phyloP scores from a whole-genome alignment of 257 asterid genomes.

The Solanum gandarillasii region DNA sequence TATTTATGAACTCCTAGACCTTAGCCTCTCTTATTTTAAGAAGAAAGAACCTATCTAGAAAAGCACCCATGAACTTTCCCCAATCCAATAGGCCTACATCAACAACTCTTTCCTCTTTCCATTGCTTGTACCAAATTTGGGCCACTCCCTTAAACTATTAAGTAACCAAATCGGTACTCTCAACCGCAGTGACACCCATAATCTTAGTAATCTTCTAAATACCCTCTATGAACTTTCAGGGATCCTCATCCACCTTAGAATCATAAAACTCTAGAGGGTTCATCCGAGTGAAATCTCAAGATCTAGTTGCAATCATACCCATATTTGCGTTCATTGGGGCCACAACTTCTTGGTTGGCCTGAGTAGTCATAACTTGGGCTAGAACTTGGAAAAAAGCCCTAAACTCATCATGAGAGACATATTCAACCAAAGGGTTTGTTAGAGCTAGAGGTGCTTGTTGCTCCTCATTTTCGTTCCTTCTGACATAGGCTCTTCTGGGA shows the following conservation, averaged over 20 bases:
- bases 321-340: too few relatives aligned
- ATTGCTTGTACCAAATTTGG: neutral
- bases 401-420: neutral
- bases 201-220: neutral
- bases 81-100: neutral
- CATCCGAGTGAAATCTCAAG: neutral
- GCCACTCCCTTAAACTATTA: neutral
- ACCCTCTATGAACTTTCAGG: neutral
- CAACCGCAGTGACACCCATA: neutral
- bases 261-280: neutral
- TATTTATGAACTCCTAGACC: neutral
- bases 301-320: too few relatives aligned
- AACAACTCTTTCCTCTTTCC: neutral
- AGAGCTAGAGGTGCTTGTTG: neutral
- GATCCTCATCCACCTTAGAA: neutral
- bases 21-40: neutral
- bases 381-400: too few relatives aligned
- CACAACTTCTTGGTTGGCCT: too few relatives aligned
- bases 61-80: neutral
- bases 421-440: neutral
- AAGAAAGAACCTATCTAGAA: neutral
- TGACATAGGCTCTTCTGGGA: neutral
- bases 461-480: neutral
- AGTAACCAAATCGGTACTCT: neutral
- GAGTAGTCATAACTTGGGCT: too few relatives aligned